These are phyloP conservation scores for Spathaspora sp. DNA, from an alignment of 1,139 yeast genomes.

Conservation along the genomic window DNA sequence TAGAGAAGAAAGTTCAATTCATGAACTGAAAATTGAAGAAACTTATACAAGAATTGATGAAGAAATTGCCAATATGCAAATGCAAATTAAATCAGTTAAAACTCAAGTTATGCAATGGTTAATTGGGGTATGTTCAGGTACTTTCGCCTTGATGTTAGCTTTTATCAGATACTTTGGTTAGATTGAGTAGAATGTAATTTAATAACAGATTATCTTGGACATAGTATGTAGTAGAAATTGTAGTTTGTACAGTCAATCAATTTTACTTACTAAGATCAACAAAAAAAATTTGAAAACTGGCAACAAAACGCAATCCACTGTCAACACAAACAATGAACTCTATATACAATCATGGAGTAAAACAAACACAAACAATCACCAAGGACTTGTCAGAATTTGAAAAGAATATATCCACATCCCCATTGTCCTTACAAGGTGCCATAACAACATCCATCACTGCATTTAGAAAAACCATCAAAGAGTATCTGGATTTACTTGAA, in stretches of 20 bases:
- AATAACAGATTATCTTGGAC: background rate
- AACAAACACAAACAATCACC: slow-evolving; percentile 73
- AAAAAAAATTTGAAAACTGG: slow-evolving; percentile 3
- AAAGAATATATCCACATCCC: slow-evolving; percentile 62
- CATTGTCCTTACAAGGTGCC: slow-evolving; percentile 77
- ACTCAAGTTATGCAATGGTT: slow-evolving; percentile 98
- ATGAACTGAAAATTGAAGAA: slow-evolving; percentile 90
- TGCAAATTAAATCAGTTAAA: slow-evolving; percentile 91
- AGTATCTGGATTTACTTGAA: slow-evolving; percentile 64
- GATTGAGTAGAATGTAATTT: background rate
- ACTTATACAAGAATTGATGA: slow-evolving; percentile 94
- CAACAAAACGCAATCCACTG: slow-evolving; percentile 2
- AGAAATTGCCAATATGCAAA: slow-evolving; percentile 90
- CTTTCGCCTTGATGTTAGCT: slow-evolving; percentile 89
- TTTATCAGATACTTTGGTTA: slow-evolving; percentile 80
- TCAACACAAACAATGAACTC: slow-evolving; percentile 54
- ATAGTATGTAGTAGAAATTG: background rate
- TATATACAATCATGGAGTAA: slow-evolving; percentile 83
- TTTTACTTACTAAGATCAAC: too few species aligned
- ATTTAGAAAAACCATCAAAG: slow-evolving; percentile 72
- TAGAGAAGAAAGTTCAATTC: slow-evolving; percentile 88
- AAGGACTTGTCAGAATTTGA: slow-evolving; percentile 71
- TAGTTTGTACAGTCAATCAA: too few species aligned
- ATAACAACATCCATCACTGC: slow-evolving; percentile 81
- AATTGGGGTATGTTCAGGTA: slow-evolving; percentile 97